Conservation (phyloP, 306 rosid species). For the Dicorynia guianensis region DNA sequence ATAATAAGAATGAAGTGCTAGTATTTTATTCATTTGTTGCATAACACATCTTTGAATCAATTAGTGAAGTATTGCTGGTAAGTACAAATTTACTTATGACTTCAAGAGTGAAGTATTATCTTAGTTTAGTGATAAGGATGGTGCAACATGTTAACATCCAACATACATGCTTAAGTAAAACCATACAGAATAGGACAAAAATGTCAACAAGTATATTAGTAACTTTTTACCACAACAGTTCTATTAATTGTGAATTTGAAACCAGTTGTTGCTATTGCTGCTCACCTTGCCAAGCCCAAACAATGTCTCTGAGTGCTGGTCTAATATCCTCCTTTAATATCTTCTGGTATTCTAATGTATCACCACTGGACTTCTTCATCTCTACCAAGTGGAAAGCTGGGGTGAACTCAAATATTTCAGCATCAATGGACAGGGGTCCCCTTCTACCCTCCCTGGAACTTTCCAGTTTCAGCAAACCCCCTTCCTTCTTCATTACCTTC, state of each 20-base stretch:
- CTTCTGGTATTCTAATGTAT: slow-evolving; percentile 52
- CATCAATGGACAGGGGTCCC: slow-evolving; percentile 43
- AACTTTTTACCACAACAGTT: neutral
- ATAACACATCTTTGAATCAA: neutral
- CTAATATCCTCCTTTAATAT: slow-evolving; percentile 47
- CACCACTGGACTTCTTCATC: slow-evolving; percentile 49
- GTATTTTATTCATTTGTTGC: neutral
- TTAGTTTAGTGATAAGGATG: neutral
- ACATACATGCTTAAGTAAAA: slow-evolving; percentile 23
- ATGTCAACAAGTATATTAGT: slow-evolving; percentile 15
- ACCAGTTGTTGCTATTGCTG: slow-evolving; percentile 28
- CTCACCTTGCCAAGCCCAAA: slow-evolving; percentile 52
- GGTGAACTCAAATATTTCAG: slow-evolving; percentile 50
- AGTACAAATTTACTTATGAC: neutral
- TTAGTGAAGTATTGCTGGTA: neutral
- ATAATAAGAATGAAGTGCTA: neutral
- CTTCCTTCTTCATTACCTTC: slow-evolving; percentile 45
- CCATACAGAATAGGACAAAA: neutral
- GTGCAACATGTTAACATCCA: neutral
- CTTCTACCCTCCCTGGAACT: slow-evolving; percentile 32
- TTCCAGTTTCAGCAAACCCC: slow-evolving; percentile 49
- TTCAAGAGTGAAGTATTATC: neutral
- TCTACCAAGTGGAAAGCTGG: slow-evolving; percentile 55
- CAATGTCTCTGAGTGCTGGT: slow-evolving; percentile 53
- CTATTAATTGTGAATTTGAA: slow-evolving; percentile 21